Percentiles rank a stretch among this genome's conserved stretches.
These are phyloP conservation scores for Leptographium flavum DNA, from an alignment of 2,329 filamentous ascomycete genomes.

Conservation along the genomic window DNA sequence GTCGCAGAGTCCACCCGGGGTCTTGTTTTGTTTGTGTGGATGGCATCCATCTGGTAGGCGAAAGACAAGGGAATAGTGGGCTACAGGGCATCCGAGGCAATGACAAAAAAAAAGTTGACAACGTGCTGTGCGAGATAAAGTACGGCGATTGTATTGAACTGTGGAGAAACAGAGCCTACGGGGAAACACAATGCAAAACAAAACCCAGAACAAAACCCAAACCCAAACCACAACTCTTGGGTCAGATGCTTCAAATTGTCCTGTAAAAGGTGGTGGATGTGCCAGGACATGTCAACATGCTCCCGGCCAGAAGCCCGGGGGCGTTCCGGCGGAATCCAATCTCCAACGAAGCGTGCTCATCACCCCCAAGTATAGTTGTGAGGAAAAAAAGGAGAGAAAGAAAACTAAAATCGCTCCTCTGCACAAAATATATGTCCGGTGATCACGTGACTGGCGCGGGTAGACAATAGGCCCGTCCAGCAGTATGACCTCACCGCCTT, in stretches of 20 bases:
- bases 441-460: background rate
- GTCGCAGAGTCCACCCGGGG: background rate
- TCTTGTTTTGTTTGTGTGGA: background rate
- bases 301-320: constrained; percentile 25
- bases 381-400: constrained; percentile 28
- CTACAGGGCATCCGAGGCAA: too few relatives aligned
- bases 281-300: constrained; percentile 53
- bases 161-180: too few relatives aligned
- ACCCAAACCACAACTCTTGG: constrained; percentile 23
- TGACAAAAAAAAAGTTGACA: background rate
- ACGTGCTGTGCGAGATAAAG: background rate
- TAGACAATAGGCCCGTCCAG: background rate
- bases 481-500: background rate
- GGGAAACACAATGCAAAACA: too few relatives aligned
- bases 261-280: constrained; percentile 45
- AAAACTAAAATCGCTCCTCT: constrained; percentile 7
- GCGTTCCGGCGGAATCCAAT: constrained; percentile 30
- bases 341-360: constrained; percentile 52
- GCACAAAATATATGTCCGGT: constrained; percentile 2
- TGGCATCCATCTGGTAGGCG: background rate
- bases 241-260: constrained; percentile 55
- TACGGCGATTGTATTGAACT: too few relatives aligned
- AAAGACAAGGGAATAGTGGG: background rate
- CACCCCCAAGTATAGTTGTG: constrained; percentile 68
- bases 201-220: background rate